These are phyloP conservation scores for Rhynchospora breviuscula DNA, from an alignment of 176 grass and related monocot genomes.

Conservation along the genomic window DNA sequence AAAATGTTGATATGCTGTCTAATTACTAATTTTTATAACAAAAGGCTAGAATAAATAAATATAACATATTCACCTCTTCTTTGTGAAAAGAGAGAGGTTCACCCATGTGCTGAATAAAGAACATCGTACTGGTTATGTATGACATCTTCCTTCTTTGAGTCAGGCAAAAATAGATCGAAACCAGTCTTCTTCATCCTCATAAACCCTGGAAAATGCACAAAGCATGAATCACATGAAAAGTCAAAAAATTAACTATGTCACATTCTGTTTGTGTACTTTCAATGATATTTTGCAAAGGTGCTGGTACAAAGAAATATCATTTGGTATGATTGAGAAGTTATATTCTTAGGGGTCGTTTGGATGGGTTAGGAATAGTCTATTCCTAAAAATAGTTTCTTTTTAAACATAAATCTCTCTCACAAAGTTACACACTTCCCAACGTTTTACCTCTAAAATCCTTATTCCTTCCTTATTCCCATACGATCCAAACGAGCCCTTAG, in stretches of 20 bases:
- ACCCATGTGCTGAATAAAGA: constrained; percentile 91
- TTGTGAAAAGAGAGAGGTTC: constrained; percentile 82
- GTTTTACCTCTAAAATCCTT: too few species aligned
- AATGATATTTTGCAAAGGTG: neutral
- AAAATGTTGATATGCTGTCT: too few species aligned
- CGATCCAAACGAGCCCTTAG: too few species aligned
- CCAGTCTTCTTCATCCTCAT: constrained; percentile 88
- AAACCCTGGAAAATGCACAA: constrained; percentile 40
- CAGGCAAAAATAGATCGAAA: constrained; percentile 76
- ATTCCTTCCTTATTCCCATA: too few species aligned
- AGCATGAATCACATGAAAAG: neutral
- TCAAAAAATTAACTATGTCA: neutral
- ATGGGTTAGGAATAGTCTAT: too few species aligned
- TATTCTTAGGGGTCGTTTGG: too few species aligned
- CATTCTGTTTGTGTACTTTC: neutral
- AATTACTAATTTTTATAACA: neutral
- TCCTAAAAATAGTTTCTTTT: too few species aligned
- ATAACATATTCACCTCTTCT: constrained; percentile 57
- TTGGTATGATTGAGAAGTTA: neutral
- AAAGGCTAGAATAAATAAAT: neutral
- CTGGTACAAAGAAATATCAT: neutral
- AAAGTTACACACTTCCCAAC: too few species aligned
- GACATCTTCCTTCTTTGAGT: constrained; percentile 93
- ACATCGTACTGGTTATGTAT: constrained; percentile 98
- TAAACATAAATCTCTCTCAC: too few species aligned